phyloP scores from a whole-genome alignment of 805 yeast species.

The Lachancea lanzarotensis region DNA sequence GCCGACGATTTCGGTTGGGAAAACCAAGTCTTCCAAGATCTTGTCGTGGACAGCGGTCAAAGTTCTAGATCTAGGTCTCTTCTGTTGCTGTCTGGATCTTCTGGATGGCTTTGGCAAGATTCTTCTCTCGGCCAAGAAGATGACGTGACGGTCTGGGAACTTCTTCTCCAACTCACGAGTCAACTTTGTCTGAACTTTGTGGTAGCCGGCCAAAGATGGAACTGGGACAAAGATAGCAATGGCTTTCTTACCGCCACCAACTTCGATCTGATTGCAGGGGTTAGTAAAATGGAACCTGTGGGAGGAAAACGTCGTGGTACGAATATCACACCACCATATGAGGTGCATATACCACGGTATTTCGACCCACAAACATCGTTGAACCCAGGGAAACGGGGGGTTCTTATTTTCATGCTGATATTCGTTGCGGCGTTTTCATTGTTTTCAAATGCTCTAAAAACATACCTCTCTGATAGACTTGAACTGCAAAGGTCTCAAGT shows the following conservation, averaged over 20 bases:
- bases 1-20: constrained; percentile 99
- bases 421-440: not conserved
- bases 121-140: constrained; percentile 99
- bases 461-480: constrained; percentile 89
- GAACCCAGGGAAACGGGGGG: too few relatives aligned
- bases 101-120: constrained; percentile 99
- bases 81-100: constrained; percentile 86
- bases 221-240: constrained; percentile 97
- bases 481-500: constrained; percentile 97
- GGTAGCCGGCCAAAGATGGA: constrained; percentile 87
- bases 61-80: constrained; percentile 99
- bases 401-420: not conserved
- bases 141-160: constrained; percentile 99
- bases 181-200: constrained; percentile 94
- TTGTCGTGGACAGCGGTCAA: constrained; percentile 98
- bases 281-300: not conserved
- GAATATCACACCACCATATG: too few relatives aligned
- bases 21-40: constrained; percentile 96
- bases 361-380: too few relatives aligned
- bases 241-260: constrained; percentile 97
- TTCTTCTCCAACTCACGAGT: constrained; percentile 99
- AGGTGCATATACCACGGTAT: too few relatives aligned
- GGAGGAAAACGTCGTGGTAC: too few relatives aligned
- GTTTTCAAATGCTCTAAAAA: constrained; percentile 6
- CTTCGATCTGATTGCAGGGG: constrained; percentile 57